Evolutionary conservation across 148 eudicot species (phyloP).

Genomic region (Rhododendron vialii): DNA sequence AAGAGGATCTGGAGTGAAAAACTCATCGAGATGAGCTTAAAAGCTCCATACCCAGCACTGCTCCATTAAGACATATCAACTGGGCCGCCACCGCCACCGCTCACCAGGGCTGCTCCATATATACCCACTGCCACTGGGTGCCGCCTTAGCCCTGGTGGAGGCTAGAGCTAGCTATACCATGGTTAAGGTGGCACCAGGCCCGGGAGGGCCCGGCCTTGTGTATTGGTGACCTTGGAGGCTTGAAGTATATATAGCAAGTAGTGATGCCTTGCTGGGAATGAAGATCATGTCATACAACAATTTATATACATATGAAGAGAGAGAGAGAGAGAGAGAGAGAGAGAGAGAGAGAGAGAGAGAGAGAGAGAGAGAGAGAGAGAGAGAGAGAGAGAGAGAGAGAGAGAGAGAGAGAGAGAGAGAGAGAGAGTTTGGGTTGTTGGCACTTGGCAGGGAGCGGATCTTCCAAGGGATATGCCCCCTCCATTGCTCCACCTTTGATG

Average conservation of each 20-base stretch:
- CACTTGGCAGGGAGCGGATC: neutral
- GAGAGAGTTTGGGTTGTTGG: neutral
- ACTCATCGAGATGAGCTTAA: neutral
- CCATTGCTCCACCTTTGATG: slow-evolving; percentile 5
- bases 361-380: too few species aligned
- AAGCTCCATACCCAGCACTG: neutral
- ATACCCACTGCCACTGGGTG: too few species aligned
- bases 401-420: neutral
- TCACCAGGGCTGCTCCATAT: neutral
- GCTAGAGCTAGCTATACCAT: neutral
- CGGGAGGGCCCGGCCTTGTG: neutral
- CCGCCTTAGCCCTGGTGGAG: neutral
- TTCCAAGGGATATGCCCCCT: slow-evolving; percentile 5
- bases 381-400: too few species aligned
- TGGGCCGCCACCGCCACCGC: neutral
- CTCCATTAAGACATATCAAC: neutral
- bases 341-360: too few species aligned
- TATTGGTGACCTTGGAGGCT: neutral
- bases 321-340: too few species aligned
- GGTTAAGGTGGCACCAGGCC: neutral
- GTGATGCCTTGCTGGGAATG: neutral
- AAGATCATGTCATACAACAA: neutral
- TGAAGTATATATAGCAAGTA: neutral
- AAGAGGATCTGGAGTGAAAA: neutral
- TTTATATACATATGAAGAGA: neutral